A percentile compares a stretch with the other conserved stretches of the same genome.
Evolutionary conservation across 2,329 filamentous ascomycete species (phyloP).

Genomic region (Aspergillus carbonarius): DNA sequence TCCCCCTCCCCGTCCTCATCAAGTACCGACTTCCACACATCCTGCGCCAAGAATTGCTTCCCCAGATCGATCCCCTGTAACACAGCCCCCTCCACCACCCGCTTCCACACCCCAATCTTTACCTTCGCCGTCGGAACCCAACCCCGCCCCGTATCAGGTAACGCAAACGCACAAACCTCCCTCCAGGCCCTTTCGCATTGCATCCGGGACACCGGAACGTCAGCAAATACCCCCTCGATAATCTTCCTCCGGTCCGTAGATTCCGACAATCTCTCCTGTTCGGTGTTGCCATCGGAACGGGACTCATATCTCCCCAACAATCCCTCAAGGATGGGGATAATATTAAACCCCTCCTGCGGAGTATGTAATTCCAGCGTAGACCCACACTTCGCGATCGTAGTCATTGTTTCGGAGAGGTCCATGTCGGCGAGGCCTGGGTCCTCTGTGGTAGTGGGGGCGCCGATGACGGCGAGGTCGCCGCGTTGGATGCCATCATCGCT

Average conservation of each 20-base stretch:
- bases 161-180: constrained; percentile 55
- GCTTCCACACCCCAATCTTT: constrained; percentile 52
- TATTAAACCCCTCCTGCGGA: constrained; percentile 32
- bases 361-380: constrained; percentile 48
- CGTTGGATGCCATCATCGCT: constrained; percentile 33
- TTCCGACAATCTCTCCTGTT: constrained; percentile 22
- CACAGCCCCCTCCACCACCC: constrained; percentile 38
- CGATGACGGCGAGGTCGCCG: constrained; percentile 31
- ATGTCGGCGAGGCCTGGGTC: constrained; percentile 9
- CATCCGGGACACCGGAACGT: constrained; percentile 53
- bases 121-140: constrained; percentile 49
- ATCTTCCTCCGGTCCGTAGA: constrained; percentile 25
- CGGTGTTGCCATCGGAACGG: constrained; percentile 11
- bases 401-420: constrained; percentile 34
- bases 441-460: neutral
- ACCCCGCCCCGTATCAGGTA: neutral
- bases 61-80: constrained; percentile 42
- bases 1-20: constrained; percentile 35
- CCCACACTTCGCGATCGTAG: constrained; percentile 45
- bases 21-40: constrained; percentile 42
- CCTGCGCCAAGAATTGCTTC: constrained; percentile 42
- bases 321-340: constrained; percentile 29
- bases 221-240: constrained; percentile 45
- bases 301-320: constrained; percentile 33
- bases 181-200: constrained; percentile 54